Conservation (phyloP, 164 flowering plant genomes). For the Tetracentron sinense region DNA sequence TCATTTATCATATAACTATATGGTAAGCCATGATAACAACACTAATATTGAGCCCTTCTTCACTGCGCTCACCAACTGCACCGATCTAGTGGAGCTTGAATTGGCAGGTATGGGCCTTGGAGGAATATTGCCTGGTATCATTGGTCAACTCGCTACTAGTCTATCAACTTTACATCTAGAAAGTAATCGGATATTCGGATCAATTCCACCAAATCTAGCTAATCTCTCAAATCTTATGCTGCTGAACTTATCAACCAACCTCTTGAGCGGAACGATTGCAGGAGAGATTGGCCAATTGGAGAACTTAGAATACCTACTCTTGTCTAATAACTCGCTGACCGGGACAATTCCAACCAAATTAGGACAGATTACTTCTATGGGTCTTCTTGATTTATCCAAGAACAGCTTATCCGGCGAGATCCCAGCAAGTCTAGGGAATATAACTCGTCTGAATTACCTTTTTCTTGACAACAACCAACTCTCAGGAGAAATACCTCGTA, state of each 20-base stretch:
- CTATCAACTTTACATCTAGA: conserved; percentile 22
- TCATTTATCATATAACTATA: conserved; percentile 40
- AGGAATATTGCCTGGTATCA: conserved; percentile 35
- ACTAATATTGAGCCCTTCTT: conserved; percentile 49
- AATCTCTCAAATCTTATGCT: conserved; percentile 26
- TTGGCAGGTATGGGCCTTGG: conserved; percentile 43
- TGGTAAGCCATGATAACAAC: conserved; percentile 42
- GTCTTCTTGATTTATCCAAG: conserved; percentile 48
- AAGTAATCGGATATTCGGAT: conserved; percentile 41
- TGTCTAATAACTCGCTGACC: conserved; percentile 38
- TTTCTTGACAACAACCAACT: conserved; percentile 45
- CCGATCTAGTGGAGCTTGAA: conserved; percentile 31
- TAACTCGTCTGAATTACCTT: too few relatives aligned
- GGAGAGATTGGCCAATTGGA: conserved; percentile 21
- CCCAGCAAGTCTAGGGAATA: conserved; percentile 40
- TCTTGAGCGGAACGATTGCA: too few relatives aligned
- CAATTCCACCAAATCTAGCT: conserved; percentile 34
- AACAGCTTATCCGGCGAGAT: conserved; percentile 44
- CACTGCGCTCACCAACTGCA: conserved; percentile 39
- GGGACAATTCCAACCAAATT: conserved; percentile 37
- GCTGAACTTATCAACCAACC: conserved; percentile 40
- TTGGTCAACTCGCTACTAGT: conserved; percentile 22
- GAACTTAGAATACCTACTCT: conserved; percentile 32
- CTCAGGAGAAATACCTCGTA: conserved; percentile 47
- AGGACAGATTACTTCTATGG: conserved; percentile 29